A percentile compares a stretch with the other conserved stretches of the same genome.
These are phyloP conservation scores for Ogataea kodamae DNA, from an alignment of 805 yeast genomes.

Conservation along the genomic window DNA sequence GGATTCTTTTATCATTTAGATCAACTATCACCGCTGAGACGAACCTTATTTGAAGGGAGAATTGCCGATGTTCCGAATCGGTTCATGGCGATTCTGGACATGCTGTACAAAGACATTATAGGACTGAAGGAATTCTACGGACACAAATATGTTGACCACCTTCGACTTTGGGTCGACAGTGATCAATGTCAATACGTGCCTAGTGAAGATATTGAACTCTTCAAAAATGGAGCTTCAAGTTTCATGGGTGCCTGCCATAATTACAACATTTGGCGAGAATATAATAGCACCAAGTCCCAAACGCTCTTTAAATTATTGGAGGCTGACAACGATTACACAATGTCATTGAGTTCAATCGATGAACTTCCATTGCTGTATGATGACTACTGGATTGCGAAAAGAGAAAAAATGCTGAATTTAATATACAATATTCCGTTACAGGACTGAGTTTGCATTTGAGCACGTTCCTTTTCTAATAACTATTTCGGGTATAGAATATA, in stretches of 20 bases:
- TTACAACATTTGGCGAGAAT: slow-evolving; percentile 36
- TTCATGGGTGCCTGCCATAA: slow-evolving; percentile 44
- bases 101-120: slow-evolving; percentile 25
- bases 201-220: slow-evolving; percentile 36
- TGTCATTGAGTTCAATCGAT: slow-evolving; percentile 21
- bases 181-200: slow-evolving; percentile 39
- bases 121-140: slow-evolving; percentile 23
- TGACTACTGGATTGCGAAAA: slow-evolving; percentile 24
- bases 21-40: slow-evolving; percentile 26
- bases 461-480: not conserved
- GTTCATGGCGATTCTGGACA: slow-evolving; percentile 20
- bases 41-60: slow-evolving; percentile 31
- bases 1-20: slow-evolving; percentile 33
- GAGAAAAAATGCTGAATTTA: slow-evolving; percentile 19
- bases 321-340: slow-evolving; percentile 14
- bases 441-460: not conserved
- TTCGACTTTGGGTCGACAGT: slow-evolving; percentile 37
- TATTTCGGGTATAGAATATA: no score
- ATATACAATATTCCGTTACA: slow-evolving; percentile 20
- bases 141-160: slow-evolving; percentile 35
- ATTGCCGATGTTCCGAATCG: slow-evolving; percentile 29
- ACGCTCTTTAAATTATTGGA: slow-evolving; percentile 26
- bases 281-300: slow-evolving; percentile 32
- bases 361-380: slow-evolving; percentile 27
- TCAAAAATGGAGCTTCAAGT: slow-evolving; percentile 33